These are phyloP conservation scores for Cicer chorassanicum DNA, from an alignment of 306 rosid species.

Conservation along the genomic window DNA sequence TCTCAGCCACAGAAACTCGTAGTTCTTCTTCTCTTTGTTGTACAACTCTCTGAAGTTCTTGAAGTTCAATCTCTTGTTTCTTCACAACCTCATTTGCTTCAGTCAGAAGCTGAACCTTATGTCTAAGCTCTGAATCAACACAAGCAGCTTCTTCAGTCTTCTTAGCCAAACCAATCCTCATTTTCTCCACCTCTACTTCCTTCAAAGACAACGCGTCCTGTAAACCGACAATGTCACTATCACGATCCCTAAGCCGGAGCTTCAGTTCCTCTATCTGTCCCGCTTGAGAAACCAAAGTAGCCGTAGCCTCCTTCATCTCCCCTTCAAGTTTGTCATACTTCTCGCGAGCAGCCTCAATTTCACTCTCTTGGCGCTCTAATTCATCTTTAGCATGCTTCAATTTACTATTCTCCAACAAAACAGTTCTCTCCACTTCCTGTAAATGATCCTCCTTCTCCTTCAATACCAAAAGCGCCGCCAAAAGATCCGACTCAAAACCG, in stretches of 20 bases:
- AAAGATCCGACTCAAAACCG: conserved; percentile 71
- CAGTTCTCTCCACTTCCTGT: conserved; percentile 69
- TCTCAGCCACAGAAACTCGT: conserved; percentile 47
- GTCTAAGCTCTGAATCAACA: conserved; percentile 59
- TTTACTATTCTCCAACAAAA: conserved; percentile 62
- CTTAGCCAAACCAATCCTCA: conserved; percentile 59
- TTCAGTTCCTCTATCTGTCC: conserved; percentile 65
- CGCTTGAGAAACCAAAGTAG: conserved; percentile 68
- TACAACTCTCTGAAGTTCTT: conserved; percentile 54
- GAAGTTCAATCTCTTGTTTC: conserved; percentile 74
- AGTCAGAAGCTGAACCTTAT: conserved; percentile 65
- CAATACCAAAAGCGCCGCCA: conserved; percentile 64
- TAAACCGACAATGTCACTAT: conserved; percentile 52
- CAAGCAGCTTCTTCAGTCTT: conserved; percentile 64
- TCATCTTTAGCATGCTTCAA: conserved; percentile 70
- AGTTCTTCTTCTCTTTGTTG: conserved; percentile 67
- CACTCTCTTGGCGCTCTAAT: conserved; percentile 73
- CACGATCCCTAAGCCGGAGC: conserved; percentile 64
- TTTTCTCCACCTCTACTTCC: conserved; percentile 69
- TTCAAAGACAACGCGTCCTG: conserved; percentile 53
- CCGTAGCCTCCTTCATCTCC: conserved; percentile 70
- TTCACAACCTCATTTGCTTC: conserved; percentile 74
- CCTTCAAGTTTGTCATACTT: conserved; percentile 63
- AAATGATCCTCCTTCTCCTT: conserved; percentile 81
- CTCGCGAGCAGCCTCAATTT: conserved; percentile 59